phyloP scores from a whole-genome alignment of 352 stramenopile species.

The Phytophthora tubulina region DNA sequence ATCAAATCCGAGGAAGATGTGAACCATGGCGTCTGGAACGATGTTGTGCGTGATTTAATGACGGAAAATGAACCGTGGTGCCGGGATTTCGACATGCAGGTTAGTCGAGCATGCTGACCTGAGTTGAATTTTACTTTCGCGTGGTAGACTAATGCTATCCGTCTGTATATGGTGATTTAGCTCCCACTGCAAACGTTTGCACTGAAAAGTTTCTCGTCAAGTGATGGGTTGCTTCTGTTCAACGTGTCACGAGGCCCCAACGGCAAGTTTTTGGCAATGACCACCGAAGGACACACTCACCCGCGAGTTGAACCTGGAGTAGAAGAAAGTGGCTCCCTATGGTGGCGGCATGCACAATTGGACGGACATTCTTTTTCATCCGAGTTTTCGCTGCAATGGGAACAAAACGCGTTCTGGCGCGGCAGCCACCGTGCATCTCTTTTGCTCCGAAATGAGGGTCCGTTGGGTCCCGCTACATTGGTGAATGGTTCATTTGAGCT shows the following conservation, averaged over 20 bases:
- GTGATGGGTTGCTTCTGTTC: conserved; percentile 40
- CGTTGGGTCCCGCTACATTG: conserved; percentile 35
- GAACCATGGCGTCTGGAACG: conserved; percentile 69
- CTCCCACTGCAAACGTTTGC: conserved; percentile 70
- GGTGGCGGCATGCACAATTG: conserved; percentile 62
- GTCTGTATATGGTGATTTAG: conserved; percentile 26
- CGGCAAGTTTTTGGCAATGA: conserved; percentile 44
- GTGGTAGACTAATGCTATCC: conserved; percentile 3
- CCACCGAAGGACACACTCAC: background rate
- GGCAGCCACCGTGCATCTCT: conserved; percentile 41
- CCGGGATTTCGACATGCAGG: conserved; percentile 56
- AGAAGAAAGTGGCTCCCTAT: conserved; percentile 47
- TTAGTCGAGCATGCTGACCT: conserved; percentile 22
- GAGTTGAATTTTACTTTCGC: background rate
- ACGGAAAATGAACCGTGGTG: conserved; percentile 50
- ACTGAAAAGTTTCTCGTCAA: conserved; percentile 53
- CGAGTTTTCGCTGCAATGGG: conserved; percentile 53
- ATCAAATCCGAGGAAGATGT: conserved; percentile 70
- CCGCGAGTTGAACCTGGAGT: conserved; percentile 2
- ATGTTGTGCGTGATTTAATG: conserved; percentile 62
- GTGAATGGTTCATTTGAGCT: conserved; percentile 53
- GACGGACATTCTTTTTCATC: conserved; percentile 49
- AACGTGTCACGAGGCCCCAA: conserved; percentile 38
- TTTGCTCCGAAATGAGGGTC: conserved; percentile 50
- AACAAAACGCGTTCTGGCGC: conserved; percentile 26